Evolutionary conservation across 495 filamentous ascomycete genomes (phyloP).

Genomic region (Penicillium cosmopolitanum): DNA sequence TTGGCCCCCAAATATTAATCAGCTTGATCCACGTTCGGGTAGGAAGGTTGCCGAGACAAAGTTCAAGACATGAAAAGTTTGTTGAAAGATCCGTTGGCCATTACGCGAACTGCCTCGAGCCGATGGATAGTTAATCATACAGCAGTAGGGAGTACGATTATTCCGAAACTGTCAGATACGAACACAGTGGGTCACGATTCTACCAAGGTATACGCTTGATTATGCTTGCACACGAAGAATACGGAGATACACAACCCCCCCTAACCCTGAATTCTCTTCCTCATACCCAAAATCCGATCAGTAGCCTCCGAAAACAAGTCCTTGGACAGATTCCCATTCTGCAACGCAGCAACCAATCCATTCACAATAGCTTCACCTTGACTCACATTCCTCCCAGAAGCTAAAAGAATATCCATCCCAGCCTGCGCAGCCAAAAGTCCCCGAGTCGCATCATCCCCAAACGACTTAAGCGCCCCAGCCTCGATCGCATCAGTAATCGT

Average conservation of each 20-base stretch:
- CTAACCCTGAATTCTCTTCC: slow-evolving; percentile 19
- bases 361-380: slow-evolving; percentile 34
- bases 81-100: neutral
- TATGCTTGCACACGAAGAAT: too few relatives aligned
- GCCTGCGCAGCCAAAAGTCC: slow-evolving; percentile 31
- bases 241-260: neutral
- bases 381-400: slow-evolving; percentile 32
- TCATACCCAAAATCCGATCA: slow-evolving; percentile 26
- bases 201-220: too few relatives aligned
- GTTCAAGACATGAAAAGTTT: neutral
- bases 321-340: slow-evolving; percentile 21
- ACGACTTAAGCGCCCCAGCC: slow-evolving; percentile 33
- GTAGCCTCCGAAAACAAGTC: slow-evolving; percentile 23
- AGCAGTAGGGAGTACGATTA: neutral
- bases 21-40: slow-evolving; percentile 5
- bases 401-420: slow-evolving; percentile 40
- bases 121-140: neutral
- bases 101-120: neutral
- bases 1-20: slow-evolving; percentile 5
- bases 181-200: neutral
- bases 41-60: neutral
- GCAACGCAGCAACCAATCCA: slow-evolving; percentile 29
- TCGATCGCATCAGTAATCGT: slow-evolving; percentile 43
- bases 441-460: slow-evolving; percentile 29
- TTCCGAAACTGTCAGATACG: too few relatives aligned